phyloP scores from a whole-genome alignment of 768 basidiomycete species.

The Lactarius sanguifluus region DNA sequence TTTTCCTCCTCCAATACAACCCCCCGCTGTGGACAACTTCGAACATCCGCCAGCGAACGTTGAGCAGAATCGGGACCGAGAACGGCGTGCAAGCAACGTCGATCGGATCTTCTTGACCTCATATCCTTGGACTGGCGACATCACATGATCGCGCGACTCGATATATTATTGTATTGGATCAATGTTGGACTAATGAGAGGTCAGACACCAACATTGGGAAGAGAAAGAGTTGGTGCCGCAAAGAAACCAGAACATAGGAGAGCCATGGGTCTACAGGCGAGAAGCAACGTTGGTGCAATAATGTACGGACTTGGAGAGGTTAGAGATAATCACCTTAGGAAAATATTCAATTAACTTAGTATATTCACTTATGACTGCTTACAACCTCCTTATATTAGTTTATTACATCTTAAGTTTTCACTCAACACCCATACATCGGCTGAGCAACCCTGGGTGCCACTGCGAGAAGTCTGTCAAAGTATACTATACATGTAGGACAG shows the following conservation, averaged over 20 bases:
- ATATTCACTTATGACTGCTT: conserved; percentile 21
- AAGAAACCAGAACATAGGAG: background rate
- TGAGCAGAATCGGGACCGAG: conserved; percentile 9
- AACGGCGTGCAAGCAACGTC: conserved; percentile 6
- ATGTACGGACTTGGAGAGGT: conserved; percentile 5
- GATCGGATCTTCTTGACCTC: conserved; percentile 14
- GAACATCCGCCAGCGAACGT: background rate
- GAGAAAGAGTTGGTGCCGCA: background rate
- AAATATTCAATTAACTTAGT: conserved; percentile 16
- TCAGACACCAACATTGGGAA: background rate
- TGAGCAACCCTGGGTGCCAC: too few species aligned
- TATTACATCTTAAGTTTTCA: conserved; percentile 1
- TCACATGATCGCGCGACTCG: conserved; percentile 16
- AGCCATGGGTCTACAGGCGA: background rate
- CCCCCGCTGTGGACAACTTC: background rate
- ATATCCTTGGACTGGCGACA: conserved; percentile 7
- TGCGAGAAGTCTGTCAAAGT: too few species aligned
- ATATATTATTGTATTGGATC: conserved; percentile 7
- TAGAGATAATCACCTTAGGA: conserved; percentile 5
- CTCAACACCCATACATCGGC: background rate
- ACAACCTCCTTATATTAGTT: conserved; percentile 24
- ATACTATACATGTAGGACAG: too few species aligned
- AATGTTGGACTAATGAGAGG: background rate
- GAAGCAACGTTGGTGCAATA: background rate
- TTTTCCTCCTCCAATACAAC: conserved; percentile 11